phyloP scores from a whole-genome alignment of 2,329 filamentous ascomycete genomes.

The Ceratocystis cacaofunesta region DNA sequence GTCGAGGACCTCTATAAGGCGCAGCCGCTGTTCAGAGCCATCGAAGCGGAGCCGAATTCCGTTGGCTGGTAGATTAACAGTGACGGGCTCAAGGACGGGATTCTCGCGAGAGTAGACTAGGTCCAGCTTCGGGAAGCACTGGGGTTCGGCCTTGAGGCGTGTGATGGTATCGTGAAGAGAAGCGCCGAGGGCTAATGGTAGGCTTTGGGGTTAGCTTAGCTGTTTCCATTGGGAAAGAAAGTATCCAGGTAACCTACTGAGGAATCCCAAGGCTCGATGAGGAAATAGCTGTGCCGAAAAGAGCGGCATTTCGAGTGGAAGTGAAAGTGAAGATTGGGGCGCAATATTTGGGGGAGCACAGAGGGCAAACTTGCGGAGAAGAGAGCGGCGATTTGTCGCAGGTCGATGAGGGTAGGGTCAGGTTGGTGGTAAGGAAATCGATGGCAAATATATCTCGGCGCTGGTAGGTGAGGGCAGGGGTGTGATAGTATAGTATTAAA shows the following conservation, averaged over 20 bases:
- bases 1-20: slow-evolving; percentile 79
- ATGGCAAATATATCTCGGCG: too few species aligned
- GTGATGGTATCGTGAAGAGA: slow-evolving; percentile 83
- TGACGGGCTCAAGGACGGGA: slow-evolving; percentile 61
- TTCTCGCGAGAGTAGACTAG: slow-evolving; percentile 61
- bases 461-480: too few species aligned
- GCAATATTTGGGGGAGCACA: neutral
- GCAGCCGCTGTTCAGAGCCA: slow-evolving; percentile 77
- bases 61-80: slow-evolving; percentile 65
- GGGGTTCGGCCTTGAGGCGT: slow-evolving; percentile 73
- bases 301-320: slow-evolving; percentile 28
- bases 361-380: neutral
- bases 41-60: slow-evolving; percentile 86
- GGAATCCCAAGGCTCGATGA: slow-evolving; percentile 49
- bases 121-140: slow-evolving; percentile 68
- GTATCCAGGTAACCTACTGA: slow-evolving; percentile 26
- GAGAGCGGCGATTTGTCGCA: neutral
- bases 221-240: neutral
- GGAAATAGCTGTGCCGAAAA: slow-evolving; percentile 51
- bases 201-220: neutral
- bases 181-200: slow-evolving; percentile 58
- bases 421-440: too few species aligned
- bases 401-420: neutral
- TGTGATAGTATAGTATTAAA: neutral
- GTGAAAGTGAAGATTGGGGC: neutral